Evolutionary conservation across 768 basidiomycete species (phyloP), one percentile per base, ranked within the genome.

Genomic region (Suillus subluteus): DNA sequence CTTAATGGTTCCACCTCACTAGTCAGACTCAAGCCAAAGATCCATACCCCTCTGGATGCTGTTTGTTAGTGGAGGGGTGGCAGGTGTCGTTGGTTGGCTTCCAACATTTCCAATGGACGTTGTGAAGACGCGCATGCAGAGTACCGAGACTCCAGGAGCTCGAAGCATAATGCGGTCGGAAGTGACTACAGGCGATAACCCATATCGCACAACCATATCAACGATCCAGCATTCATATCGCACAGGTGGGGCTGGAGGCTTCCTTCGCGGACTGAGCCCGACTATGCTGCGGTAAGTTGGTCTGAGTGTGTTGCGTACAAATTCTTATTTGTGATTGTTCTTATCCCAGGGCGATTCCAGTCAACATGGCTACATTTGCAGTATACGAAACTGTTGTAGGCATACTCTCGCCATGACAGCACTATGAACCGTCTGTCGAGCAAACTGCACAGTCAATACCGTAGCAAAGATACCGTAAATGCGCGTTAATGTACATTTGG

Each of bases 91-190:
- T 11, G 91, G 92, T 11, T 96, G 94, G 94, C 44, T 88, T 0
- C 82, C 81, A 3, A 96, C 95, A 1, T 98, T 97, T 75, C 94
- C 94, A 2, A 81, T 95, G 64, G 95, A 98, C 73, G 91, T 95
- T 4, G 84, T 96, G 67, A 97, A 98, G 80, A 96, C 96, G 16
- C 87, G 95, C 6, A 86, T 96, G 71, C 95, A 98, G 76, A 86
- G 87, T 59, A 74, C 69, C 32, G 64, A 74, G 2, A 63, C 67
- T n/a, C 23, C 32, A 18, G 48, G 37, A 37, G 44, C 68, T 4
- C 32, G 13, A 13, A 46, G n/a, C 9, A 54, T 30, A 40, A 30
- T 38, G 30, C 35, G 6, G n/a, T 62, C 4, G 43, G 66, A 12
- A 12, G 68, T 32, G 46, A 52, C 18, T 8, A 18, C 18, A 23